Evolutionary conservation across 2,329 filamentous ascomycete species (phyloP).

Genomic region (Hymenoscyphus salicellus): DNA sequence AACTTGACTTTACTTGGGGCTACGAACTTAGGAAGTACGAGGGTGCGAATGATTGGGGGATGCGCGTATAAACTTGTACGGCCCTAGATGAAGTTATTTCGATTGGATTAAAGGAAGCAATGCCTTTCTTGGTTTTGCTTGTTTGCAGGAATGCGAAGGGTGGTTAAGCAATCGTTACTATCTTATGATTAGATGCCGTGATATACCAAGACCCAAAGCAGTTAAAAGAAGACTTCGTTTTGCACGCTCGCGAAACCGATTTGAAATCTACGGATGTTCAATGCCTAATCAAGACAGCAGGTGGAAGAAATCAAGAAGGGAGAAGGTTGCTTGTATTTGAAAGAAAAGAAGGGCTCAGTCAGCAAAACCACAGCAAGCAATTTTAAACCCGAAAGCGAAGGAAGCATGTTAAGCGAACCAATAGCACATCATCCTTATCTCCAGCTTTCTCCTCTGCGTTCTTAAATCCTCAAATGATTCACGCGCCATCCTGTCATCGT

Average conservation of each 20-base stretch:
- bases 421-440: background rate
- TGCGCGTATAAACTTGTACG: background rate
- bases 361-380: background rate
- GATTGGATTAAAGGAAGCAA: background rate
- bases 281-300: background rate
- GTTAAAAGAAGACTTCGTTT: background rate
- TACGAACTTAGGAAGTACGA: background rate
- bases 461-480: background rate
- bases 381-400: too few relatives aligned
- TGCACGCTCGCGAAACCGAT: background rate
- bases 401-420: background rate
- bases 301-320: background rate
- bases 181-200: background rate
- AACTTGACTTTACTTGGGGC: background rate
- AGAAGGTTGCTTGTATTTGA: background rate
- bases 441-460: background rate
- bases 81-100: background rate
- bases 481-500: background rate
- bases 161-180: background rate
- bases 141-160: background rate
- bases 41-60: background rate
- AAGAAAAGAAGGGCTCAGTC: background rate
- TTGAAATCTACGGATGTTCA: background rate
- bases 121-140: background rate
- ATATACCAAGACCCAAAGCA: background rate